Base-by-base conservation (phyloP, 192 early-diverging fungal species). In the Tieghemiomyces parasiticus region DNA sequence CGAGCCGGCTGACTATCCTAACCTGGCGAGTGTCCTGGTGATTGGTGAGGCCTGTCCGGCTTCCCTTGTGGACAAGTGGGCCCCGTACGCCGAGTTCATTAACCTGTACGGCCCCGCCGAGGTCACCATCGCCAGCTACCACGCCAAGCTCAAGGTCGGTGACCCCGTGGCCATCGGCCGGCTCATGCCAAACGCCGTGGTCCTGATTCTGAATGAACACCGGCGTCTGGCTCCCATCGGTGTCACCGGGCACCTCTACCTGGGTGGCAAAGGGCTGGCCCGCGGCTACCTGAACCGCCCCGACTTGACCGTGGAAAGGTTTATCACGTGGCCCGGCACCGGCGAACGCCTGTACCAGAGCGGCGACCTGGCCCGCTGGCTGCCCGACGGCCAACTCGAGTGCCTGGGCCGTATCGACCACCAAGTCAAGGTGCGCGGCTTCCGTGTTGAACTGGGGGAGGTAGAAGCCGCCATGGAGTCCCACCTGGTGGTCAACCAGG, bases 401-500 rank as follows among this genome's bases (percentile, higher is more conserved):
- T 63, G 35, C 35, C 22, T 77, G 0, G 70, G 70, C 8, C 63
- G 70, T 3, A 61, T 51, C 20, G 70, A 71, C 26, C 12, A 66
- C n/a, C 63, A 65, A 46, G 60, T 71, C 61, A 69, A 69, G 58
- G 61, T 71, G n/a, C 53, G 66, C 33, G 70, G 70, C 0, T 67
- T 51, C 59, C 60, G 70, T 4, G 50, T 71, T 10, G 66, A 71
- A 45, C 62, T 65, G 0, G 59, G 60, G 3, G 70, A 71, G 55
- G 48, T 71, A 3, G 63, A 67, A 49, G 29, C 46, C 25, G 20
- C 52, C 4, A 50, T 73, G 20, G 47, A 32, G 0, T 45, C 46
- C 20, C 59, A 66, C 48, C 60, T 55, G 2, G 24, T 19, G 13
- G 67, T 77, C 19, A 22, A 22, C 1, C 48, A 51, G 30, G 68